A percentile compares a stretch with the other conserved stretches of the same genome.
These are phyloP conservation scores for Cyclotella kingstonii DNA, from an alignment of 108 stramenopile genomes.

Conservation along the genomic window DNA sequence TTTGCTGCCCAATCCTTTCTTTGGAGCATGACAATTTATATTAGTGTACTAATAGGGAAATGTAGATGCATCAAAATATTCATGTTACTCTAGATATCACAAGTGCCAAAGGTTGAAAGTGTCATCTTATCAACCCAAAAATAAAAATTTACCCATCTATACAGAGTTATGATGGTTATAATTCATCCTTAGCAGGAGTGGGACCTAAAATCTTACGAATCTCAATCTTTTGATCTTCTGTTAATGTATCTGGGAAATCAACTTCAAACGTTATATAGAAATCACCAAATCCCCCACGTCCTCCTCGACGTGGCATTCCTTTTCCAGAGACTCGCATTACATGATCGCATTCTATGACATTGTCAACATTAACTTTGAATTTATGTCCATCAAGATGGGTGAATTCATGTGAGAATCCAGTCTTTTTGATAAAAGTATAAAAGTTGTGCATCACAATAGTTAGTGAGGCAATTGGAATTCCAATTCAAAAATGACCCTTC, in stretches of 20 bases:
- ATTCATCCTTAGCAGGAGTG: conserved; percentile 14
- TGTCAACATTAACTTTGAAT: conserved; percentile 66
- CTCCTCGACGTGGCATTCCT: conserved; percentile 89
- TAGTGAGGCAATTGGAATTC: too few species aligned
- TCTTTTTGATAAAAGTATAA: conserved; percentile 33
- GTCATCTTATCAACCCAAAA: too few species aligned
- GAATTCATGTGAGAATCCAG: conserved; percentile 77
- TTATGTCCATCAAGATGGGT: conserved; percentile 77
- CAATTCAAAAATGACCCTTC: neutral
- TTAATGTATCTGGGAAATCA: conserved; percentile 81
- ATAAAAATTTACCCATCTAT: too few species aligned
- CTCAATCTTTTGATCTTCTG: conserved; percentile 62
- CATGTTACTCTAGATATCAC: too few species aligned
- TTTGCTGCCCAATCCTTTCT: too few species aligned
- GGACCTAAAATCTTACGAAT: conserved; percentile 66
- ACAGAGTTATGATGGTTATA: too few species aligned
- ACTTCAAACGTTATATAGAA: conserved; percentile 90
- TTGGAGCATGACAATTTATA: too few species aligned
- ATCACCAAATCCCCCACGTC: conserved; percentile 77
- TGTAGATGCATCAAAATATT: too few species aligned
- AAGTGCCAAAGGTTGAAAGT: too few species aligned
- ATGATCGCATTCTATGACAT: conserved; percentile 83
- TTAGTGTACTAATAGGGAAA: too few species aligned
- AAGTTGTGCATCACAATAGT: neutral
- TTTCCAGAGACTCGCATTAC: conserved; percentile 79